Evolutionary conservation across 805 yeast species (phyloP).

Genomic region (Lachancea sp.): DNA sequence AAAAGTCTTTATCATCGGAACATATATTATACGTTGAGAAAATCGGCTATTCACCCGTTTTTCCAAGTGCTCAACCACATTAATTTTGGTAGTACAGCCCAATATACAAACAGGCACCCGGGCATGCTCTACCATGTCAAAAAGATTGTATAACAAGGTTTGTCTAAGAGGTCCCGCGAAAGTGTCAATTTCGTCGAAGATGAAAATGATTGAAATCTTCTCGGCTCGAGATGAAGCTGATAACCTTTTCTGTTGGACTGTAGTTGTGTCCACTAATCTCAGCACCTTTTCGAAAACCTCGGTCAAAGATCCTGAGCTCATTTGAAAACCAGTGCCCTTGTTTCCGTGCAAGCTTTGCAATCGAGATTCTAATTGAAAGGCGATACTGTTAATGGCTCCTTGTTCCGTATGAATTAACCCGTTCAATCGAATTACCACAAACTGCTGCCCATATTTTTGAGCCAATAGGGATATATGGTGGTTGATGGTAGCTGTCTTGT

Average conservation of each 20-base stretch:
- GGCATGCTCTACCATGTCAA: constrained; percentile 73
- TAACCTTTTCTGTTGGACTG: constrained; percentile 10
- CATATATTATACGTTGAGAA: constrained; percentile 64
- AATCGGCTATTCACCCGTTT: constrained; percentile 88
- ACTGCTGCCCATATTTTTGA: constrained; percentile 40
- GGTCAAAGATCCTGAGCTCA: constrained; percentile 48
- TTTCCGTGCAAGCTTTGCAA: constrained; percentile 31
- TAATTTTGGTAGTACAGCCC: constrained; percentile 71
- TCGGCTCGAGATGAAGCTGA: constrained; percentile 13
- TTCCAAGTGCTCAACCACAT: constrained; percentile 74
- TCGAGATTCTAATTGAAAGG: constrained; percentile 64
- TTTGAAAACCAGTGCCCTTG: constrained; percentile 13
- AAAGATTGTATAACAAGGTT: constrained; percentile 76
- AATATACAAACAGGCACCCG: constrained; percentile 71
- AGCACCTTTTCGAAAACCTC: constrained; percentile 58
- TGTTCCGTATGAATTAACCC: constrained; percentile 71
- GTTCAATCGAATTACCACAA: constrained; percentile 55
- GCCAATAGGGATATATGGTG: constrained; percentile 45
- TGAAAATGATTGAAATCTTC: constrained; percentile 58
- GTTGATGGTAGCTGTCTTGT: constrained; percentile 62
- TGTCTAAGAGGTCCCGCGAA: constrained; percentile 72
- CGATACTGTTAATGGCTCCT: constrained; percentile 77
- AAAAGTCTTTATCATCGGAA: constrained; percentile 45
- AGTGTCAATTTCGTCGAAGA: constrained; percentile 79
- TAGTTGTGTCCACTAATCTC: constrained; percentile 40